phyloP scores from a whole-genome alignment of 2,329 filamentous ascomycete genomes.

The Claviceps pazoutovae region DNA sequence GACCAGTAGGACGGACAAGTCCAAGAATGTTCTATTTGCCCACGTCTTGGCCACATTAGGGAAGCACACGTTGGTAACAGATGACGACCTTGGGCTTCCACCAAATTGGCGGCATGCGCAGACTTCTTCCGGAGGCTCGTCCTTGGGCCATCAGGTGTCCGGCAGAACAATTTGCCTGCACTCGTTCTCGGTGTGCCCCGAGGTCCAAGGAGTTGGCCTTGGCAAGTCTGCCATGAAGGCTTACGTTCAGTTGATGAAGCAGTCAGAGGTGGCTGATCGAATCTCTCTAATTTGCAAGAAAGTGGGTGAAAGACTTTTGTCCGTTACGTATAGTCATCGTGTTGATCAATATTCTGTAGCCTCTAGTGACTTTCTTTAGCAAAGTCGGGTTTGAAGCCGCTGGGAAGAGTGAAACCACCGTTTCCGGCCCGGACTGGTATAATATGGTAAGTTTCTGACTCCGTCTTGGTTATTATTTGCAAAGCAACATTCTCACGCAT shows the following conservation, averaged over 20 bases:
- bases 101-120: constrained; percentile 45
- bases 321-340: neutral
- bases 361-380: constrained; percentile 62
- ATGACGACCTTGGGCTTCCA: constrained; percentile 56
- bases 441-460: constrained; percentile 50
- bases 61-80: constrained; percentile 38
- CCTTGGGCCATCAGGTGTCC: constrained; percentile 51
- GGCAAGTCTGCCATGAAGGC: constrained; percentile 51
- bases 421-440: constrained; percentile 69
- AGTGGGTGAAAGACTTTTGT: constrained; percentile 11
- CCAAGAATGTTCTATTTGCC: constrained; percentile 50
- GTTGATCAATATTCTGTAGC: constrained; percentile 21
- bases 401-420: constrained; percentile 55
- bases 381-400: constrained; percentile 57
- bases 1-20: constrained; percentile 21
- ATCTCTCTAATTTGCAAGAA: constrained; percentile 62
- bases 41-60: constrained; percentile 68
- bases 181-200: constrained; percentile 65
- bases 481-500: neutral
- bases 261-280: constrained; percentile 54
- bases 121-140: constrained; percentile 25
- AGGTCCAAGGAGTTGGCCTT: constrained; percentile 59
- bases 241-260: constrained; percentile 49
- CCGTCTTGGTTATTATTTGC: neutral
- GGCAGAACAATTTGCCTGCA: constrained; percentile 70